Conservation (phyloP, 495 filamentous ascomycete species). For the Glutinoglossum americanum region DNA sequence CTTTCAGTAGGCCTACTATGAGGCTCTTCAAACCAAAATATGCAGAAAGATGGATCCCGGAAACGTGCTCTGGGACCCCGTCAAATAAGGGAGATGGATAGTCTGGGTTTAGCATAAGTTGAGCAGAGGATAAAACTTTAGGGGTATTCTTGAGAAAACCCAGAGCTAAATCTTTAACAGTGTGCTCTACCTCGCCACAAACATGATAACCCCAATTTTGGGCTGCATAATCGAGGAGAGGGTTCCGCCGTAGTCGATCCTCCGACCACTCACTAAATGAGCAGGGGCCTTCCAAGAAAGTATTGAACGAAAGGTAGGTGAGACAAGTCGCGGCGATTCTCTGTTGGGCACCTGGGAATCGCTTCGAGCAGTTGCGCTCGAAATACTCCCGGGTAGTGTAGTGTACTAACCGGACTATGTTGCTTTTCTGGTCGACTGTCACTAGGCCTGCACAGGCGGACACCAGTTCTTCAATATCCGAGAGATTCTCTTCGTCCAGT, state of each 20-base stretch:
- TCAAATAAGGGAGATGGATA: background rate
- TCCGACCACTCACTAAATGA: conserved; percentile 12
- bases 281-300: conserved; percentile 14
- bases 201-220: conserved; percentile 25
- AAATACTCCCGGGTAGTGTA: conserved; percentile 34
- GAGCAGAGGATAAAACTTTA: background rate
- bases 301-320: conserved; percentile 23
- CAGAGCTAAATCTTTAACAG: background rate
- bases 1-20: background rate
- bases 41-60: background rate
- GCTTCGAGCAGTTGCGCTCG: conserved; percentile 14
- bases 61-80: background rate
- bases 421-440: conserved; percentile 23
- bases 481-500: conserved; percentile 21
- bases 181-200: background rate
- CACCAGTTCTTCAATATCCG: conserved; percentile 18
- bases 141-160: background rate
- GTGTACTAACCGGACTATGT: conserved; percentile 29
- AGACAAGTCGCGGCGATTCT: conserved; percentile 9
- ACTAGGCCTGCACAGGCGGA: conserved; percentile 32
- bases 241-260: conserved; percentile 10
- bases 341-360: conserved; percentile 17
- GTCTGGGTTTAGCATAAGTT: background rate
- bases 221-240: conserved; percentile 22
- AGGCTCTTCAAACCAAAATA: background rate